Conservation (phyloP, 2,329 filamentous ascomycete genomes). For the Paraphoma sp. region DNA sequence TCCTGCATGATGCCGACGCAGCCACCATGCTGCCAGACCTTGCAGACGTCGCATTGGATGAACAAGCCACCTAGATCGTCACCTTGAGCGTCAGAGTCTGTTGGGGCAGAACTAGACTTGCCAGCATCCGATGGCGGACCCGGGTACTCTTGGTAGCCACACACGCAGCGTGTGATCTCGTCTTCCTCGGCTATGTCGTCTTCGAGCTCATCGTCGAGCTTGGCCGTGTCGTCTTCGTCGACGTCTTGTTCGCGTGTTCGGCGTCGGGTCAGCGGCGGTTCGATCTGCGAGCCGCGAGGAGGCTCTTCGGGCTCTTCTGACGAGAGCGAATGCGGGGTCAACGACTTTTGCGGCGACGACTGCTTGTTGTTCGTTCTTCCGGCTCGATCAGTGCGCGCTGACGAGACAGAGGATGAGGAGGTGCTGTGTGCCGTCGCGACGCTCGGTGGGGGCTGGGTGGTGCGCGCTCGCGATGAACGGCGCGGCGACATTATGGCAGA, state of each 20-base stretch:
- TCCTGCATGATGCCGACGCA: constrained; percentile 98
- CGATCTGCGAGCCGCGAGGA: constrained; percentile 59
- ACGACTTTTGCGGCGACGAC: constrained; percentile 76
- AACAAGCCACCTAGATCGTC: constrained; percentile 95
- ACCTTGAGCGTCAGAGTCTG: constrained; percentile 56
- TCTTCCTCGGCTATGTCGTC: constrained; percentile 74
- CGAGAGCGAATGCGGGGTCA: constrained; percentile 74
- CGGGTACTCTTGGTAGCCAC: constrained; percentile 92
- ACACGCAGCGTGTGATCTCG: constrained; percentile 94
- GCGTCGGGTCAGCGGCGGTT: constrained; percentile 74
- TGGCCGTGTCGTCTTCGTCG: constrained; percentile 57
- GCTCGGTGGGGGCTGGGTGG: constrained; percentile 71
- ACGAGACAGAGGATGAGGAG: constrained; percentile 73
- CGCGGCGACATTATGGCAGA: constrained; percentile 68
- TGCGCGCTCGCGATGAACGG: constrained; percentile 89
- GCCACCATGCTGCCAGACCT: constrained; percentile 98
- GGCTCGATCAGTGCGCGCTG: constrained; percentile 75
- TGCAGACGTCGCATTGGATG: constrained; percentile 96
- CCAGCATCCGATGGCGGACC: constrained; percentile 70
- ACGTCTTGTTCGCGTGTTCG: constrained; percentile 79
- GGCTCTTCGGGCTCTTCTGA: constrained; percentile 71
- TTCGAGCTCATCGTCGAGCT: constrained; percentile 62
- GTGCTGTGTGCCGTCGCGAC: constrained; percentile 76
- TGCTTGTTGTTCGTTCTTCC: constrained; percentile 76
- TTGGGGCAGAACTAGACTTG: constrained; percentile 61